Evolutionary conservation across 345 rosid genomes (phyloP).

Genomic region (Pseudoturritis turrita): DNA sequence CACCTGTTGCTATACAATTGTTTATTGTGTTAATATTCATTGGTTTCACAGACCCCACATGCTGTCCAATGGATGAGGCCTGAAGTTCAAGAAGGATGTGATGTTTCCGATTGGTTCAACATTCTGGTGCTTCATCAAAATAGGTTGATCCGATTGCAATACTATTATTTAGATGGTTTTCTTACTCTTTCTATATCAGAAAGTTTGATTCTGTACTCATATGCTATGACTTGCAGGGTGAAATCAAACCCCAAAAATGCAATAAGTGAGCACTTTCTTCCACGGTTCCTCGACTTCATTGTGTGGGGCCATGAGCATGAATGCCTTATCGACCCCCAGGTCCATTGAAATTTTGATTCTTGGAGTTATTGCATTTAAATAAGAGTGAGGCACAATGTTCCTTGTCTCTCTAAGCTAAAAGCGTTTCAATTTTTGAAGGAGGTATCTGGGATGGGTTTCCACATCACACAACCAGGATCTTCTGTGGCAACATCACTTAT

Average conservation of each 20-base stretch:
- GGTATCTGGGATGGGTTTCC: conserved; percentile 98
- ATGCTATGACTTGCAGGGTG: conserved; percentile 50
- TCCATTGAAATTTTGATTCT: conserved; percentile 16
- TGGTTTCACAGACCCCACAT: conserved; percentile 75
- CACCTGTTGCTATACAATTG: conserved; percentile 9
- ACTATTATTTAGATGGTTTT: background rate
- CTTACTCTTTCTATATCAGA: background rate
- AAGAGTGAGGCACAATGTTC: background rate
- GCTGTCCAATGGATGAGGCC: conserved; percentile 99
- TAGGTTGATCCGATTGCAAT: conserved; percentile 47
- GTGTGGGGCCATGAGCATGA: conserved; percentile 99
- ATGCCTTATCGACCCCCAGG: conserved; percentile 96
- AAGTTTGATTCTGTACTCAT: conserved; percentile 1
- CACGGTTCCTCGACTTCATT: conserved; percentile 86
- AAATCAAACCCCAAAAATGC: conserved; percentile 98
- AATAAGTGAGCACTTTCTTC: conserved; percentile 92
- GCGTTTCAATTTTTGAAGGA: conserved; percentile 59
- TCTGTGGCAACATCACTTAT: conserved; percentile 98
- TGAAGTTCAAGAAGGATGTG: conserved; percentile 83
- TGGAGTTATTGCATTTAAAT: background rate
- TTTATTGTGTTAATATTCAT: conserved; percentile 11
- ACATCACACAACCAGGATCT: conserved; percentile 98
- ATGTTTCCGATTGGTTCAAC: conserved; percentile 93
- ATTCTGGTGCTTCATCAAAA: conserved; percentile 97
- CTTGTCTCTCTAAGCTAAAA: conserved; percentile 31